Evolutionary conservation across 208 protist genomes (phyloP).

Genomic region (Leishmania amazonensis): DNA sequence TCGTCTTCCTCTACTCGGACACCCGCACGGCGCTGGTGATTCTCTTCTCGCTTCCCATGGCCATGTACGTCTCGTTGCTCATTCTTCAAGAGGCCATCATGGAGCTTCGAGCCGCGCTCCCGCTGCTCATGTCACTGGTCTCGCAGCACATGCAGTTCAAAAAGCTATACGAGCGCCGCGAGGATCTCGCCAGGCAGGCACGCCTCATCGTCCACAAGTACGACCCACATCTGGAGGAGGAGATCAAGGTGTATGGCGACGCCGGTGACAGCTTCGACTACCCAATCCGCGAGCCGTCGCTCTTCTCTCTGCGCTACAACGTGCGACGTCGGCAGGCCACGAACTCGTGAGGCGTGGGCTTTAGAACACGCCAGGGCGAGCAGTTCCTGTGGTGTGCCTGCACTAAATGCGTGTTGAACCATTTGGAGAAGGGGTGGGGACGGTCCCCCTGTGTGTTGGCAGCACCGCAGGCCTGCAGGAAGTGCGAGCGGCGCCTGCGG

Average conservation of each 20-base stretch:
- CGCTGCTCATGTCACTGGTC: slow-evolving; percentile 87
- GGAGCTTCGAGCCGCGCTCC: slow-evolving; percentile 80
- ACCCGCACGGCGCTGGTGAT: slow-evolving; percentile 67
- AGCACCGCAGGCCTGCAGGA: background rate
- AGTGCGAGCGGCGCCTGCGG: background rate
- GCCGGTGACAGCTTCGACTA: slow-evolving; percentile 47
- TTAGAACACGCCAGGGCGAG: background rate
- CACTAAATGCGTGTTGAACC: background rate
- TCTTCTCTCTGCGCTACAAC: slow-evolving; percentile 88
- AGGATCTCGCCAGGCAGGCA: slow-evolving; percentile 60
- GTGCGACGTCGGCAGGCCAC: slow-evolving; percentile 56
- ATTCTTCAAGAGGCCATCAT: slow-evolving; percentile 87
- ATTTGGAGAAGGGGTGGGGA: background rate
- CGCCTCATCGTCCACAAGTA: slow-evolving; percentile 65
- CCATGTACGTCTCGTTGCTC: slow-evolving; percentile 89
- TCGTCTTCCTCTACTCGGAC: slow-evolving; percentile 69
- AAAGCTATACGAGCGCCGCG: slow-evolving; percentile 82
- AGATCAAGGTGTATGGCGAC: slow-evolving; percentile 64
- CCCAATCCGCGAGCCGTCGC: slow-evolving; percentile 71
- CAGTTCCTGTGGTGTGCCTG: background rate
- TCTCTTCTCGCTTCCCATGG: slow-evolving; percentile 85
- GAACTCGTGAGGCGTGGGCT: slow-evolving; percentile 19
- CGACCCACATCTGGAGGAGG: slow-evolving; percentile 74
- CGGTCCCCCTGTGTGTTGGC: background rate
- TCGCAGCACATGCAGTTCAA: slow-evolving; percentile 89